phyloP scores from a whole-genome alignment of 805 yeast genomes.

The Candida nonsorbophila region DNA sequence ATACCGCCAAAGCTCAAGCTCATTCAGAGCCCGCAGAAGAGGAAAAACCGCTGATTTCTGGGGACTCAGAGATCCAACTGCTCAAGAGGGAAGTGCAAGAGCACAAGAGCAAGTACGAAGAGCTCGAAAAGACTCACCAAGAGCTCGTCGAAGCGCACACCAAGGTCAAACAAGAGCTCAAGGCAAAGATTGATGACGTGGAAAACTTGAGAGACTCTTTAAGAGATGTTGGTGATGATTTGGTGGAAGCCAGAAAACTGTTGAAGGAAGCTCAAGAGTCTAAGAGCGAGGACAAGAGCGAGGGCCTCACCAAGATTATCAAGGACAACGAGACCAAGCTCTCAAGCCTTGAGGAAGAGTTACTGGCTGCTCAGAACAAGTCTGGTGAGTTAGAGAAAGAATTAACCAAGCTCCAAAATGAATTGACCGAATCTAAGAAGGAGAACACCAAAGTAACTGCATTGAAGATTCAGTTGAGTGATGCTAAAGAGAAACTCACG shows the following conservation, averaged over 20 bases:
- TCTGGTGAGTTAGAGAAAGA: neutral
- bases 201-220: slow-evolving; percentile 72
- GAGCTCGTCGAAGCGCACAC: slow-evolving; percentile 13
- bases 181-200: slow-evolving; percentile 53
- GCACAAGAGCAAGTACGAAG: slow-evolving; percentile 11
- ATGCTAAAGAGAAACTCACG: slow-evolving; percentile 8
- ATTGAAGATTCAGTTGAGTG: slow-evolving; percentile 2
- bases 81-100: slow-evolving; percentile 6
- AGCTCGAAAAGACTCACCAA: slow-evolving; percentile 6
- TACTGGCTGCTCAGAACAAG: slow-evolving; percentile 1
- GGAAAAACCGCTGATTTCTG: too few relatives aligned
- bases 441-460: slow-evolving; percentile 2
- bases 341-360: slow-evolving; percentile 1
- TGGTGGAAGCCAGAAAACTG: slow-evolving; percentile 64
- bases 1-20: neutral
- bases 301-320: neutral
- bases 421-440: slow-evolving; percentile 1
- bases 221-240: slow-evolving; percentile 69
- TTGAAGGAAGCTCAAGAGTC: slow-evolving; percentile 28
- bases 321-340: slow-evolving; percentile 2
- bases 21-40: neutral
- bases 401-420: neutral
- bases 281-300: slow-evolving; percentile 1
- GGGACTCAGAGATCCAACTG: slow-evolving; percentile 4
- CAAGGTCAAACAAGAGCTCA: slow-evolving; percentile 22